Percentiles rank a stretch among this genome's conserved stretches.
phyloP scores from a whole-genome alignment of 306 rosid species.

The Ziziphus jujuba region DNA sequence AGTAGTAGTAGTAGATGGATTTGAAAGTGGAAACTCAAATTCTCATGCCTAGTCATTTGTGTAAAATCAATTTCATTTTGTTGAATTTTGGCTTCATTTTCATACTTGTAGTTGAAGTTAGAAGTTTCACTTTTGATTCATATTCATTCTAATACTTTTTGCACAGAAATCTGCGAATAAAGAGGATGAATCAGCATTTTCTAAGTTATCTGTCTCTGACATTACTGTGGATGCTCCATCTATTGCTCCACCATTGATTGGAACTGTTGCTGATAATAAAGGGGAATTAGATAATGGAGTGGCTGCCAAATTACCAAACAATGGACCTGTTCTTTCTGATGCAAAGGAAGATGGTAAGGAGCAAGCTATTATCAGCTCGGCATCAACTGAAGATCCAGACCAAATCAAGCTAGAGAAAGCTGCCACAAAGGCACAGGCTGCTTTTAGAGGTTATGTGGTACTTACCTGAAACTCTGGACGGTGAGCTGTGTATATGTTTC shows the following conservation, averaged over 20 bases:
- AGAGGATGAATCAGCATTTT: conserved; percentile 38
- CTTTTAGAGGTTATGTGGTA: conserved; percentile 74
- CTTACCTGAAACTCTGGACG: not conserved
- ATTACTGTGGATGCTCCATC: conserved; percentile 41
- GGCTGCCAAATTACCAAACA: conserved; percentile 32
- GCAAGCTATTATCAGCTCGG: conserved; percentile 24
- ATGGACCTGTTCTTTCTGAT: conserved; percentile 20
- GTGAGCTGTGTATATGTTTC: not conserved
- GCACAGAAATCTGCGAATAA: conserved; percentile 47
- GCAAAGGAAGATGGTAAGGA: conserved; percentile 25
- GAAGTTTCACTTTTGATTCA: conserved; percentile 18
- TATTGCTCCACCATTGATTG: conserved; percentile 45
- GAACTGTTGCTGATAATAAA: conserved; percentile 31
- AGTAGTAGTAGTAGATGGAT: not conserved
- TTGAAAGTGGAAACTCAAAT: not conserved
- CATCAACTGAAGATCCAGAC: conserved; percentile 39
- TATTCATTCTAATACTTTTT: conserved; percentile 17
- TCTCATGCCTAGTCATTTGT: not conserved
- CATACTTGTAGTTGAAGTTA: not conserved
- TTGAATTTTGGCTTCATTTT: not conserved
- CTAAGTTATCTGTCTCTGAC: conserved; percentile 39
- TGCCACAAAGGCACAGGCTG: conserved; percentile 62
- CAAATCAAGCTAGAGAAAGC: conserved; percentile 47
- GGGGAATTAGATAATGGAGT: conserved; percentile 40
- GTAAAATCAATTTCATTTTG: not conserved